Base-by-base conservation (phyloP, 352 stramenopile species). In the Phytophthora rubi region DNA sequence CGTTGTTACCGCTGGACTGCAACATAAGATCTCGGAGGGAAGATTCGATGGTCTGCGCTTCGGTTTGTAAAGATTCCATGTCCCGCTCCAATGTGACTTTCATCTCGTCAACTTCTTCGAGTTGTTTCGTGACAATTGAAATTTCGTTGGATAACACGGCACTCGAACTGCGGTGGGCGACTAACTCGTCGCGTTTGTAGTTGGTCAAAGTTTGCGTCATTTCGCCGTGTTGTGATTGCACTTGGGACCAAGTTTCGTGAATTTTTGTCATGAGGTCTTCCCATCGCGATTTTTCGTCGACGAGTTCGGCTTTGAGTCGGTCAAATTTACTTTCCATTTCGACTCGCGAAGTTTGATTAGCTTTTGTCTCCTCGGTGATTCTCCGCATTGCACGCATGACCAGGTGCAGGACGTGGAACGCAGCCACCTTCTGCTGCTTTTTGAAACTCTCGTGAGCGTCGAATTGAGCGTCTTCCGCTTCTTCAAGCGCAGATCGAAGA, bases 101-200 rank as follows among this genome's bases (percentile, higher is more conserved):
- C 68, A 86, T 88, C 45, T 92, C 83, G 7, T 76, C 62, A 21
- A 95, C 85, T 72, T 95, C 84, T 28, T 89, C 84, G 48, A 93
- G 86, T 77, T 95, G 88, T 61, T 85, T 87, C 15, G 65, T 60
- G 26, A 95, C 81, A 15, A 94, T 92, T 6, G 61, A 65, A 23
- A 95, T 80, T 65, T 95, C 88, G 59, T 91, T 93, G 8, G 85
- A 85, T 16, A 95, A 70, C 12, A 95, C 82, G 1, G 83, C 76
- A 49, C 86, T 90, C 5, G 85, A 76, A 23, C 85, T 93, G 13
- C 87, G 83, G 44, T 94, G 88, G 2, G 81, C 76, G 5, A 95
- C 83, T 4, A 95, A 68, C 48, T 94, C 85, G 54, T 93, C 88
- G 18, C 86, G 85, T 52, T 93, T 92, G 85, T 93, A 94, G 33